Base-by-base conservation (phyloP, 164 flowering plant genomes). In the Chimonanthus praecox region DNA sequence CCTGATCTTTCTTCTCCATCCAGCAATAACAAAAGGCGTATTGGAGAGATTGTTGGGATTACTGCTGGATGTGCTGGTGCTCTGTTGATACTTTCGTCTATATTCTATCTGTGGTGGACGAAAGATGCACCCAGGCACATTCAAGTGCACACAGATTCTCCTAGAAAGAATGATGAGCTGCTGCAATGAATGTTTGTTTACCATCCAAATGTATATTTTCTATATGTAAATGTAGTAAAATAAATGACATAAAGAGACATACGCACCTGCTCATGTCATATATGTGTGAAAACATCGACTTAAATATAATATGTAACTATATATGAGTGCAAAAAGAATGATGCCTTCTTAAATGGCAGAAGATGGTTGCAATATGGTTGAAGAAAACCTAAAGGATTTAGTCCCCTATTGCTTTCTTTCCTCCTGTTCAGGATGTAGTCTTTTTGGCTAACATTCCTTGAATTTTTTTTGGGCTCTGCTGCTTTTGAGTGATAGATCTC, bases 61-160 rank as follows among this genome's bases (percentile, higher is more conserved):
- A 65, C 70, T 21, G n/a, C 81, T 10, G 86, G 83, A 76, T 69
- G 81, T 68, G 84, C 74, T 18, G 83, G 67, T 18, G 85, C 72
- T 49, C 20, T 83, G 2, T 47, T 80, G 62, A 74, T 83, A 54
- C 47, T 77, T 58, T 80, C 79, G 47, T 80, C 85, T 15, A 20
- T 80, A 4, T 71, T 83, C 61, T 84, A 84, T 54, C 45, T 86
- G 4, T 78, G 84, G 84, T 75, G 84, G 85, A 70, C 51, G 15
- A 86, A 80, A 77, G 77, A 81, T 0, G 16, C 82, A 48, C 11
- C 78, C 0, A 73, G 69, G 3, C 83, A 78, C 69, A 67, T 76
- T 49, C 74, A 33, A 13, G 75, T 84, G 54, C 71, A 74, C 71
- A 82, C 79, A 0, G 82, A 81, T 20, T 81, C 83, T 6, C 88